These are phyloP conservation scores for Glycine tomentella DNA, from an alignment of 306 rosid genomes.

Conservation along the genomic window DNA sequence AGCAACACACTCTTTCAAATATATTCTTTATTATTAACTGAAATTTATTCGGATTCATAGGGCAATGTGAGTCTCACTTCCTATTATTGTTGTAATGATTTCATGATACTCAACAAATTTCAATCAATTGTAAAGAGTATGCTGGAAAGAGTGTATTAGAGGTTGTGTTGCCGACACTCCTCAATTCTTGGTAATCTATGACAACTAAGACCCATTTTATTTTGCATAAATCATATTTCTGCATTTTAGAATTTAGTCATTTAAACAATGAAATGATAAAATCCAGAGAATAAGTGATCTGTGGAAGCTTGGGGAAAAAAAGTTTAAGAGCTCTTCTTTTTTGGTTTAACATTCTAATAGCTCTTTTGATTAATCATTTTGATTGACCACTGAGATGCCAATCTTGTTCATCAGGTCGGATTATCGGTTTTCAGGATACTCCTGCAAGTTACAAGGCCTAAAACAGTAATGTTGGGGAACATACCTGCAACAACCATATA, in stretches of 20 bases:
- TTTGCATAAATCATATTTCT: slow-evolving; percentile 4
- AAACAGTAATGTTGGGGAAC: slow-evolving; percentile 81
- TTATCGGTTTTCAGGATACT: slow-evolving; percentile 79
- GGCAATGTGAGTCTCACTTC: not conserved
- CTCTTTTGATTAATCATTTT: slow-evolving; percentile 24
- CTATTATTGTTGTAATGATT: not conserved
- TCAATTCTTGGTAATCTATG: not conserved
- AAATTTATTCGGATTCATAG: not conserved
- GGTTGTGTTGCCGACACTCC: not conserved
- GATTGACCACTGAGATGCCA: slow-evolving; percentile 22
- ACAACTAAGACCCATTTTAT: not conserved
- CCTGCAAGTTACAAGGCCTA: slow-evolving; percentile 85
- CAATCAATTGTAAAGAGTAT: no score
- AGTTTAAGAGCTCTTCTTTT: not conserved
- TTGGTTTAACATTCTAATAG: not conserved
- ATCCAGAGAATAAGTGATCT: no score
- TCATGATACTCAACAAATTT: not conserved
- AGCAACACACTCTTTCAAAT: no score
- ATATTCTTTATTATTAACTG: not conserved
- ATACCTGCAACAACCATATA: slow-evolving; percentile 74
- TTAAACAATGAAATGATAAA: not conserved
- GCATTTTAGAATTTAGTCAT: not conserved
- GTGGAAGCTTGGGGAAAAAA: no score
- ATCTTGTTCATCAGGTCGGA: slow-evolving; percentile 68
- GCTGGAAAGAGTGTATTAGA: no score